A percentile compares a stretch with the other conserved stretches of the same genome.
Evolutionary conservation across 148 eudicot species (phyloP).

Genomic region (Rheum nobile): DNA sequence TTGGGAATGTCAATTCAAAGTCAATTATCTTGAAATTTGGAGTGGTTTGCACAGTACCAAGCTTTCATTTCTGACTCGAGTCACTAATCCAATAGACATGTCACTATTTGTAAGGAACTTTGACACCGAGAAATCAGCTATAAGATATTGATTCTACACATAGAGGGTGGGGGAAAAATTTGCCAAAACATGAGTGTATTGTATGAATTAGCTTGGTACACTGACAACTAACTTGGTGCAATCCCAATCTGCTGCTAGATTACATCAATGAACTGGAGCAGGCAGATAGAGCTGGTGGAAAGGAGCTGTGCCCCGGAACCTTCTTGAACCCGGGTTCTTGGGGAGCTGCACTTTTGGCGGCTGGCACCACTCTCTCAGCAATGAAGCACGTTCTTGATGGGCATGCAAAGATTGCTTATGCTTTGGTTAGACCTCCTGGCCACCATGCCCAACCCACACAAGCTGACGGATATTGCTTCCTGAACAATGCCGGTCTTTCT

Average conservation of each 20-base stretch:
- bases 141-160: no score
- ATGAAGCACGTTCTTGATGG: slow-evolving; percentile 66
- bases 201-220: no score
- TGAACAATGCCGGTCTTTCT: slow-evolving; percentile 82
- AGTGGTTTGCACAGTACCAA: no score
- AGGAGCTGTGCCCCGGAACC: slow-evolving; percentile 51
- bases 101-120: no score
- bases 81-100: no score
- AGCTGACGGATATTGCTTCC: slow-evolving; percentile 95
- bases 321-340: slow-evolving; percentile 84
- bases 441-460: slow-evolving; percentile 93
- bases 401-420: slow-evolving; percentile 44
- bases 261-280: slow-evolving; percentile 61
- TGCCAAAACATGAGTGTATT: no score
- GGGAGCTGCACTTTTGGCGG: slow-evolving; percentile 83
- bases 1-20: no score
- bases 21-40: no score
- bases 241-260: slow-evolving; percentile 23
- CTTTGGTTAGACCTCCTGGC: slow-evolving; percentile 92
- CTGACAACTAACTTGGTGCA: no score
- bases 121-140: no score
- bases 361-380: slow-evolving; percentile 81
- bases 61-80: no score
- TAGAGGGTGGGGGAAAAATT: no score
- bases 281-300: slow-evolving; percentile 56